Conservation (phyloP, 345 rosid species). For the Acer yangbiense region DNA sequence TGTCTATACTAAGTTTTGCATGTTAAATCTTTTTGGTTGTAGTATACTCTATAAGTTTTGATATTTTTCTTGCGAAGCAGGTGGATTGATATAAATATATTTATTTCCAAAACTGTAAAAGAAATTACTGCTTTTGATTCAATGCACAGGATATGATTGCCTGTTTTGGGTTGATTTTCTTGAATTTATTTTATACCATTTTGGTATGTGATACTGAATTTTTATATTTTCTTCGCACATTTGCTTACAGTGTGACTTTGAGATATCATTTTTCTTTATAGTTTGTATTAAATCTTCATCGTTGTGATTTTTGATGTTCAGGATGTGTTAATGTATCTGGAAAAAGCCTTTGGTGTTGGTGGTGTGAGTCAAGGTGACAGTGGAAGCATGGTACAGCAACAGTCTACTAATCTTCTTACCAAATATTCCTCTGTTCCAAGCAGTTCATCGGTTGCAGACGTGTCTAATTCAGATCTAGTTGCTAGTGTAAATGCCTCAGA, state of each 20-base stretch:
- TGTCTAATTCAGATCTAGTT: conserved; percentile 61
- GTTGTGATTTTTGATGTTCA: conserved; percentile 34
- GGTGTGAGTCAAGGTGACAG: conserved; percentile 63
- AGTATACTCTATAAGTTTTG: not conserved
- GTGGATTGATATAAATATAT: not conserved
- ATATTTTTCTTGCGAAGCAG: not conserved
- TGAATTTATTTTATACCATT: not conserved
- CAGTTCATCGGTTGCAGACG: conserved; percentile 60
- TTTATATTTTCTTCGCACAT: not conserved
- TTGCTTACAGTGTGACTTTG: not conserved
- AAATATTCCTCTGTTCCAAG: conserved; percentile 64
- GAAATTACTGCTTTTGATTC: not conserved
- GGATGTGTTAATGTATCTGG: conserved; percentile 82
- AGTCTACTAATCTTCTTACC: conserved; percentile 57
- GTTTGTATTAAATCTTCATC: conserved; percentile 14
- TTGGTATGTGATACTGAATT: not conserved
- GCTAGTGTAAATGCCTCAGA: conserved; percentile 56
- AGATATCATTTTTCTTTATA: conserved; percentile 7
- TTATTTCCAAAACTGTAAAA: not conserved
- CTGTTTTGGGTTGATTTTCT: not conserved
- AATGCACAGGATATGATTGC: not conserved
- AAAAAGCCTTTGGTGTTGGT: conserved; percentile 68
- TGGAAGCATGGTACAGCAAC: conserved; percentile 57
- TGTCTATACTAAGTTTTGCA: not conserved
- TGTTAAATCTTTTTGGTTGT: not conserved